phyloP scores from a whole-genome alignment of 164 flowering plant species.

The Aristolochia californica region DNA sequence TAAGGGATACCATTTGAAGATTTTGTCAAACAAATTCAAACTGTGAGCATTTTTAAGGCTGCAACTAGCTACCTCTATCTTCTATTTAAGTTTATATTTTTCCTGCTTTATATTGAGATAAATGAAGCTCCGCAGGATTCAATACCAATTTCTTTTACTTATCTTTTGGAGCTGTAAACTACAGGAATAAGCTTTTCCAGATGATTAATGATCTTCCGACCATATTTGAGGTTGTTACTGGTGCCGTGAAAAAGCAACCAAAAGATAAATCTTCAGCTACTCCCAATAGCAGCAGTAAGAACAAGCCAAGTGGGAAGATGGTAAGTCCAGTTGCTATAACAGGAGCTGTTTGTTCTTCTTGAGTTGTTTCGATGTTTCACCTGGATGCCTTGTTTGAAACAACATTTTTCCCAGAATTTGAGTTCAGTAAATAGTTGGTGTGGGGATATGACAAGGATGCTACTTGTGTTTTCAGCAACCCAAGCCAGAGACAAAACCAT shows the following conservation, averaged over 20 bases:
- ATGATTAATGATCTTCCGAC: constrained; percentile 84
- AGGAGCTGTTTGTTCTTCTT: too few relatives aligned
- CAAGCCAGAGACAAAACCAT: constrained; percentile 29
- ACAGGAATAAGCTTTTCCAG: constrained; percentile 73
- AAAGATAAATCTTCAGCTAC: constrained; percentile 41
- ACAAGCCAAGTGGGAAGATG: constrained; percentile 40
- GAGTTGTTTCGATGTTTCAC: neutral
- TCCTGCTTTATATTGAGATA: too few relatives aligned
- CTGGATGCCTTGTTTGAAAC: neutral
- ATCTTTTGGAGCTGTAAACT: constrained; percentile 1
- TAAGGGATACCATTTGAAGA: too few relatives aligned
- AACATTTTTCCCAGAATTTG: neutral
- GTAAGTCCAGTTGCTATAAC: constrained; percentile 5
- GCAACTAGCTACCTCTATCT: too few relatives aligned
- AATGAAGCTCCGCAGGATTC: neutral
- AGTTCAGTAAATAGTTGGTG: too few relatives aligned
- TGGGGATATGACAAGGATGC: neutral
- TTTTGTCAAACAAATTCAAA: too few relatives aligned
- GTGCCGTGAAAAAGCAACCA: constrained; percentile 36
- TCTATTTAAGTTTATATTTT: too few relatives aligned
- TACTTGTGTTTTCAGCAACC: constrained; percentile 22
- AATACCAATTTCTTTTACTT: neutral
- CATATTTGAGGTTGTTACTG: constrained; percentile 61
- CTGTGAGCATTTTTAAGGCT: too few relatives aligned
- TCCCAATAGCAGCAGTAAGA: constrained; percentile 46